Base-by-base conservation (phyloP, 2,329 filamentous ascomycete species). In the Fusarium bulbicola region DNA sequence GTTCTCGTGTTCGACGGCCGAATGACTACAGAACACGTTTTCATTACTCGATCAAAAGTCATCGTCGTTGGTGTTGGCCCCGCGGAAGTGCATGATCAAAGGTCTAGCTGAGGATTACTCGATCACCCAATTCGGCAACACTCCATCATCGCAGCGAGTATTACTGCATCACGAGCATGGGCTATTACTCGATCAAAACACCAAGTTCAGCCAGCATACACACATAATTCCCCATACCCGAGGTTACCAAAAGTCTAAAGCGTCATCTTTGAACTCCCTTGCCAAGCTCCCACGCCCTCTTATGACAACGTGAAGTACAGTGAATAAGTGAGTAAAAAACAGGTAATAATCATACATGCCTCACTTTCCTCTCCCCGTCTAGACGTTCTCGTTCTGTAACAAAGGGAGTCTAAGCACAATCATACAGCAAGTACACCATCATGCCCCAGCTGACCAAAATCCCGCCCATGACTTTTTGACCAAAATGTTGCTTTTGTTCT, bases 341-440 rank as follows among this genome's bases (percentile, higher is more conserved):
- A 74, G 56, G 71, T 72, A 74, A 74, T 63, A 74, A 66, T 74
- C 71, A 72, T 74, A 60, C 71, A 74, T 63, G 68, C 71, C 74
- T 74, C 57, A 74, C 57, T 69, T 62, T 56, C 39, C 50, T 63
- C 24, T 50, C 45, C 47, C 43, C 42, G 37, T 69, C 66, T 62
- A 68, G 40, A 57, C 47, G 46, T 59, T 64, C 45, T 66, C 62
- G 56, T 56, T 66, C 47, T 53, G 61, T 56, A 49, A 63, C 54
- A 60, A 60, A 65, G 67, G 49, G 66, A 71, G 59, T 30, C 70
- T 54, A 63, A 59, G 54, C 45, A 59, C 56, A 71, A 74, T 56
- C 67, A 66, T 74, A 72, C 67, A 74, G 61, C 72, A 72, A 74
- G 61, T 74, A 72, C 63, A 74, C 71, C 68, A 52, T 60, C 64